Evolutionary conservation across 2,329 filamentous ascomycete genomes (phyloP).

Genomic region (Neonectria ditissima): DNA sequence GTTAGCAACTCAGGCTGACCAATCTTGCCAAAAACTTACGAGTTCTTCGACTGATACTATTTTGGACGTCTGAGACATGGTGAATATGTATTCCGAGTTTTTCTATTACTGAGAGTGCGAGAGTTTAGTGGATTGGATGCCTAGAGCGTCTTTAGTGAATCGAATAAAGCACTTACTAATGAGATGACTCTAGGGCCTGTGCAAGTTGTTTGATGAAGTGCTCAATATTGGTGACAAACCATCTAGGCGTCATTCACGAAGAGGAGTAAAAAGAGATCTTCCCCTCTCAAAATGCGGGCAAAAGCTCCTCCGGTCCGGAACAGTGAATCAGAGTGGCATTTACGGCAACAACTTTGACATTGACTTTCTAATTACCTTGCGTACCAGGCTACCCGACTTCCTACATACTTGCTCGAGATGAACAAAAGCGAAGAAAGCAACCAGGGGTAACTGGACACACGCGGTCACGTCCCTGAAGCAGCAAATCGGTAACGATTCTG

Average conservation of each 20-base stretch:
- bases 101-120: too few species aligned
- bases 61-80: conserved; percentile 15
- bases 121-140: background rate
- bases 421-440: background rate
- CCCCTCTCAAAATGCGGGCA: conserved; percentile 17
- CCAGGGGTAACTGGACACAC: background rate
- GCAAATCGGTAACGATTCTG: background rate
- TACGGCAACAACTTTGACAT: background rate
- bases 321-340: background rate
- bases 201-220: too few species aligned
- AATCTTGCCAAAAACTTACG: background rate
- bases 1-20: background rate
- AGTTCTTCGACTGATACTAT: conserved; percentile 21
- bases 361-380: background rate
- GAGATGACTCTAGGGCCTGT: background rate
- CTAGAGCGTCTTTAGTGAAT: background rate
- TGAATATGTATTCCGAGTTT: background rate
- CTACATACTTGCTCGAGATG: background rate
- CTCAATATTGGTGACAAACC: background rate
- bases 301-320: conserved; percentile 25
- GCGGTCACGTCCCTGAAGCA: background rate
- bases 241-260: background rate
- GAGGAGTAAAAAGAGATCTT: background rate
- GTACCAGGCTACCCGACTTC: background rate
- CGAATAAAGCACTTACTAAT: background rate